Conservation (phyloP, 176 grass and related monocot genomes). For the Carex kokanica region DNA sequence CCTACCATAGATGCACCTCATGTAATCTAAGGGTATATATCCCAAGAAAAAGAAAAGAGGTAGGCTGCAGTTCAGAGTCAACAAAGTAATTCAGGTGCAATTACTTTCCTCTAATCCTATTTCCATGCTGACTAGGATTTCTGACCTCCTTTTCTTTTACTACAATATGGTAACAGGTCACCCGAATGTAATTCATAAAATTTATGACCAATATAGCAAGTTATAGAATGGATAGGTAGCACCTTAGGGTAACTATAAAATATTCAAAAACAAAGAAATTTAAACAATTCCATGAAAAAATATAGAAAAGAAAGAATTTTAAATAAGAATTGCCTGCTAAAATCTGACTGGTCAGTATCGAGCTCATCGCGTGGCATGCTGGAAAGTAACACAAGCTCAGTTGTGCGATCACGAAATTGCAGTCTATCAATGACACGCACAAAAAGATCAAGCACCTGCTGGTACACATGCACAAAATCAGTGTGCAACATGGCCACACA, state of each 20-base stretch:
- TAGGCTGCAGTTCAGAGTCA: neutral
- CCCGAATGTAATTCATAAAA: neutral
- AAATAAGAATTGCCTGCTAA: slow-evolving; percentile 56
- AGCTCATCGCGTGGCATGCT: slow-evolving; percentile 97
- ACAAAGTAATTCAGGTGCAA: neutral
- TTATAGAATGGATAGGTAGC: neutral
- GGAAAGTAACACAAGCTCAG: slow-evolving; percentile 81
- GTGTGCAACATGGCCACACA: slow-evolving; percentile 97
- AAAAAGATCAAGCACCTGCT: slow-evolving; percentile 86
- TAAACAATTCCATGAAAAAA: neutral
- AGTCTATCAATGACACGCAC: slow-evolving; percentile 78
- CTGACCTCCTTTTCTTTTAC: neutral
- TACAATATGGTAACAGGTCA: neutral
- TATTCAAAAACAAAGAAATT: neutral
- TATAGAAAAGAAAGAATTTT: slow-evolving; percentile 37
- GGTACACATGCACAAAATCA: slow-evolving; percentile 92
- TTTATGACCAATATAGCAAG: neutral
- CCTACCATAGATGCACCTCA: neutral
- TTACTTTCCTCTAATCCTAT: neutral
- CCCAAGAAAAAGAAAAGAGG: neutral
- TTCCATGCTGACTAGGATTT: neutral
- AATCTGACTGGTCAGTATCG: slow-evolving; percentile 58
- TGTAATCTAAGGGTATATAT: neutral
- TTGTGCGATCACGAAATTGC: slow-evolving; percentile 75
- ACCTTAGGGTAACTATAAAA: neutral